Base-by-base conservation (phyloP, 129 eudicot genomes). In the Solidago caesia region DNA sequence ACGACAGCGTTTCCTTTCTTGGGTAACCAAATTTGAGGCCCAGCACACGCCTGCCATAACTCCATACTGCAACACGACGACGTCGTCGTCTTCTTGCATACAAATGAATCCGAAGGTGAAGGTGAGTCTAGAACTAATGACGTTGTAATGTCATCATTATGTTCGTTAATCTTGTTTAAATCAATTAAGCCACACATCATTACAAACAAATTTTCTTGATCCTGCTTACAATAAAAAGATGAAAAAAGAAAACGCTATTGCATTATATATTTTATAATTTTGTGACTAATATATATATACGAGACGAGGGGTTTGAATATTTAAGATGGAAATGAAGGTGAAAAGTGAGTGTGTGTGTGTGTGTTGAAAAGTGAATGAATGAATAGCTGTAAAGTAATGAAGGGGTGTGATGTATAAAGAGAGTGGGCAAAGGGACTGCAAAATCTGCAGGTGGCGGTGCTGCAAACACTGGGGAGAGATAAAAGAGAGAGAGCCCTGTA, bases 11-110 rank as follows among this genome's bases (percentile, higher is more conserved):
- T 84, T 8, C 96, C 96, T 75, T 82, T 92, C 84, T 82, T 92
- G 41, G 98, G 98, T 82, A 89, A 71, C 10, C 90, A 92, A 75
- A 84, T 81, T 69, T 82, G 14, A 44, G 95, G 95, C 1, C 98
- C 98, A 0, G 98, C 96, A 82, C 98, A 92, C 4, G 98, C 98
- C 74, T 92, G 98, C 98, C 96, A 92, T 7, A 92, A 83, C 85
- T 89, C 98, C 90, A 92, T 74, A 71, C 89, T 84, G 73, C 14
- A 87, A 89, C 67, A 69, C 67, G 45, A 85, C 76, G 73, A 44
- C 33, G 43, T 29, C 8, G 26, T 42, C 27, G 79, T 5, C 64
- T 52, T 4, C 68, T 75, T 71, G 73, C 78, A 76, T 44, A 78
- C 79, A 56, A 67, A 67, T 7, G 82, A 69, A 53, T 82, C 75